Conservation (phyloP, 257 asterid genomes). For the Salvia miltiorrhiza region DNA sequence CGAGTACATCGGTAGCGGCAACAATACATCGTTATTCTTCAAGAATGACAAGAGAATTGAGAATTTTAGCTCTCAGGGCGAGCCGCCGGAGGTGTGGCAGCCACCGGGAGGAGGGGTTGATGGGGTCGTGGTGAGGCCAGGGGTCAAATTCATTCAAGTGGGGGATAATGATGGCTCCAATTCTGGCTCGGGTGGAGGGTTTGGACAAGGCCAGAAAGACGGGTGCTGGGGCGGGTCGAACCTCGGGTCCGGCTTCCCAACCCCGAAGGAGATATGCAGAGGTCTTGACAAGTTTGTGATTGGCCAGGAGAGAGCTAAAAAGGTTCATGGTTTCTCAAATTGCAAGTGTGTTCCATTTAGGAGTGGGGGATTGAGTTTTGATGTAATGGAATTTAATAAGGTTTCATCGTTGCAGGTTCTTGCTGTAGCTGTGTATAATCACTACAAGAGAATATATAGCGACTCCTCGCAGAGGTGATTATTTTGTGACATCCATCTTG, state of each 20-base stretch:
- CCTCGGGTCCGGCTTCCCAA: constrained; percentile 71
- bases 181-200: constrained; percentile 58
- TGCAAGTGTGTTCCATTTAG: neutral
- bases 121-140: constrained; percentile 73
- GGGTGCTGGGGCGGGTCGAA: constrained; percentile 94
- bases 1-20: constrained; percentile 37
- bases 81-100: constrained; percentile 99
- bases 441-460: constrained; percentile 89
- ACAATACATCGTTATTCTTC: constrained; percentile 21
- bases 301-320: constrained; percentile 96
- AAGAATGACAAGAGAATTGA: constrained; percentile 33
- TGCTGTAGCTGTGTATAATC: constrained; percentile 96
- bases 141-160: constrained; percentile 57
- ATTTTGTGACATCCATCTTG: constrained; percentile 30
- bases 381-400: neutral
- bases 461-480: constrained; percentile 79
- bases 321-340: constrained; percentile 43
- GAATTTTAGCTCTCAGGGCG: constrained; percentile 63
- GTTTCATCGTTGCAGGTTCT: constrained; percentile 61
- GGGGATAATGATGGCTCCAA: constrained; percentile 44
- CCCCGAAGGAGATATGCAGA: constrained; percentile 93
- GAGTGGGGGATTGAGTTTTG: neutral
- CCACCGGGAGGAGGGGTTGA: constrained; percentile 74
- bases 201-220: constrained; percentile 49
- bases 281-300: constrained; percentile 97